Conservation (phyloP, 345 rosid genomes). For the Zanthoxylum bungeanum region DNA sequence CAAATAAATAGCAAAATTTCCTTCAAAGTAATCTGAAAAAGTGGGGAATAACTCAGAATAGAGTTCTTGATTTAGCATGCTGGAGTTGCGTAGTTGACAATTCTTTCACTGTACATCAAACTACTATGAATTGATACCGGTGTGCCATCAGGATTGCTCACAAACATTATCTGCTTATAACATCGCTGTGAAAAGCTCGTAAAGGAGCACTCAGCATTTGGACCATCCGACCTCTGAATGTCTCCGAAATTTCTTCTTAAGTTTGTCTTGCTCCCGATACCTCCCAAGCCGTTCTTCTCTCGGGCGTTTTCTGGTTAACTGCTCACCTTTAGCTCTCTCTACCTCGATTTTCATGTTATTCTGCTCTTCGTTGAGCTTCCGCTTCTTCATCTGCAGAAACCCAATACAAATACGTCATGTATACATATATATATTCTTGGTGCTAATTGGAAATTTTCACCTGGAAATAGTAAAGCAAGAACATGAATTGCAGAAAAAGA, state of each 20-base stretch:
- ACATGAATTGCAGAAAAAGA: neutral
- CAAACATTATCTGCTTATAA: neutral
- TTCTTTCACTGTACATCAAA: neutral
- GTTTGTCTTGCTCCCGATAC: conserved; percentile 62
- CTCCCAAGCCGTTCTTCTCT: conserved; percentile 81
- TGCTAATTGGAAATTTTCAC: neutral
- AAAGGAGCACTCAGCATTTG: neutral
- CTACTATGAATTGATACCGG: neutral
- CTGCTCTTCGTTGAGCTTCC: conserved; percentile 49
- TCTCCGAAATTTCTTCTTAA: conserved; percentile 48
- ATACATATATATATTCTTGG: neutral
- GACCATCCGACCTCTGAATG: conserved; percentile 24
- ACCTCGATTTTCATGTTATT: conserved; percentile 50
- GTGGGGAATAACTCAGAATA: no score
- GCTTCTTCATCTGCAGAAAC: conserved; percentile 56
- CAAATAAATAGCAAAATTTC: no score
- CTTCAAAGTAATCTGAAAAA: no score
- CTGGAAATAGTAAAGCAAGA: neutral
- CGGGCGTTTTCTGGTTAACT: conserved; percentile 55
- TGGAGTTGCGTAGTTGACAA: neutral
- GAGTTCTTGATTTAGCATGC: neutral
- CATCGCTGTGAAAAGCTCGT: neutral
- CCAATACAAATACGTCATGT: neutral
- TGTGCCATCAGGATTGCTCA: neutral
- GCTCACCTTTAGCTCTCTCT: conserved; percentile 71